These are phyloP conservation scores for Neopestalotiopsis rosae DNA, from an alignment of 2,329 filamentous ascomycete species.

Conservation along the genomic window DNA sequence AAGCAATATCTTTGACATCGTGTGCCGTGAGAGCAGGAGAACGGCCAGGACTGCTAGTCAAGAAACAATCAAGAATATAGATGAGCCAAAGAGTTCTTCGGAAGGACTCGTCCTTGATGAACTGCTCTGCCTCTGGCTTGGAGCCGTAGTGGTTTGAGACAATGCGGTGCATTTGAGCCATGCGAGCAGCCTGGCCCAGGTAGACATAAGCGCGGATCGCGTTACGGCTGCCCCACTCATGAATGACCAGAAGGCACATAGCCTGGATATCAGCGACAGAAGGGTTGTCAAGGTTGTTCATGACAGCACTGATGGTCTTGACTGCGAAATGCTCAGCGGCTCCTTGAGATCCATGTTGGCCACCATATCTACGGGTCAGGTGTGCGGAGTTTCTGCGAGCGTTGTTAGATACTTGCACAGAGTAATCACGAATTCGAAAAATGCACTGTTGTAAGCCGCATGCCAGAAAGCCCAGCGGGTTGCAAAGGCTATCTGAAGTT, in stretches of 20 bases:
- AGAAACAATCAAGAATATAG: conserved; percentile 66
- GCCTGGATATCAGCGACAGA: conserved; percentile 66
- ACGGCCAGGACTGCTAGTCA: conserved; percentile 66
- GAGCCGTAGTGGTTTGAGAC: conserved; percentile 61
- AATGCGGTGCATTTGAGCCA: conserved; percentile 69
- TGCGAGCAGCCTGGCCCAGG: conserved; percentile 66
- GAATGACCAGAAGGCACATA: conserved; percentile 64
- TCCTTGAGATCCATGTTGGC: conserved; percentile 52
- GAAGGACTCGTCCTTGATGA: conserved; percentile 65
- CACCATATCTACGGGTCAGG: conserved; percentile 64
- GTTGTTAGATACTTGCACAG: background rate
- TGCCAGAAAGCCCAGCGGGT: too few species aligned
- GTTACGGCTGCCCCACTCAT: conserved; percentile 67
- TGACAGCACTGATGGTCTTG: conserved; percentile 63
- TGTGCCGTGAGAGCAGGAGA: conserved; percentile 60
- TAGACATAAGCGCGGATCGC: conserved; percentile 68
- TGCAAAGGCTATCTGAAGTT: background rate
- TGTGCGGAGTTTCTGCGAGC: conserved; percentile 55
- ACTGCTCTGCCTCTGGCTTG: conserved; percentile 59
- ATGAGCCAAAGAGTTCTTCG: conserved; percentile 67
- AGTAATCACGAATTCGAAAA: background rate
- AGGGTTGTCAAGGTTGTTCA: conserved; percentile 63
- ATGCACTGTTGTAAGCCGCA: background rate
- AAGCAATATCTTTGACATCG: conserved; percentile 59
- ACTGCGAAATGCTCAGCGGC: conserved; percentile 64